These are phyloP conservation scores for Drosera spatulata DNA, from an alignment of 179 eudicot species.

Conservation along the genomic window DNA sequence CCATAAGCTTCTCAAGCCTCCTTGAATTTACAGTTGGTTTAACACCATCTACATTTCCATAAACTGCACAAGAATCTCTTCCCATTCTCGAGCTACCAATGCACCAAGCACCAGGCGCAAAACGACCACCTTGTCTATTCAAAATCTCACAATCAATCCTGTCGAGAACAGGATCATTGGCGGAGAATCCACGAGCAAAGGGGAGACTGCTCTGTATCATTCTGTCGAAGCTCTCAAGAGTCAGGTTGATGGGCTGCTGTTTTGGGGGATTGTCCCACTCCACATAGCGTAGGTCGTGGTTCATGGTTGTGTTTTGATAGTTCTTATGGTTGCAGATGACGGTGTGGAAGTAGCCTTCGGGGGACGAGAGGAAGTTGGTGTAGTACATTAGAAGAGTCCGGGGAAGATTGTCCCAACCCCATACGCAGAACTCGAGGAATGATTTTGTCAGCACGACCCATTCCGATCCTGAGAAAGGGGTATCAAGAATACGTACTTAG, in stretches of 20 bases:
- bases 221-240: constrained; percentile 27
- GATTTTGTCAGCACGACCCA: constrained; percentile 78
- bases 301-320: constrained; percentile 52
- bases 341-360: too few relatives aligned
- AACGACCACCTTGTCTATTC: constrained; percentile 28
- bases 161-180: constrained; percentile 28
- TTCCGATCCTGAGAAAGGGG: constrained; percentile 43
- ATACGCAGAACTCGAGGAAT: constrained; percentile 48
- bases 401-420: constrained; percentile 76
- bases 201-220: constrained; percentile 61
- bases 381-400: constrained; percentile 57
- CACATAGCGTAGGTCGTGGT: constrained; percentile 63
- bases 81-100: constrained; percentile 11
- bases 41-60: constrained; percentile 44
- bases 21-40: constrained; percentile 57
- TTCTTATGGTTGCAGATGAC: constrained; percentile 57
- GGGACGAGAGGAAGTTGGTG: constrained; percentile 64
- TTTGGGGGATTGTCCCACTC: constrained; percentile 75
- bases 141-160: constrained; percentile 53
- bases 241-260: constrained; percentile 61
- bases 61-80: constrained; percentile 46
- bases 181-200: constrained; percentile 53
- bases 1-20: constrained; percentile 60
- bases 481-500: not conserved
- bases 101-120: constrained; percentile 56